Base-by-base conservation (phyloP, 306 rosid species). In the Sicyos baderoa region DNA sequence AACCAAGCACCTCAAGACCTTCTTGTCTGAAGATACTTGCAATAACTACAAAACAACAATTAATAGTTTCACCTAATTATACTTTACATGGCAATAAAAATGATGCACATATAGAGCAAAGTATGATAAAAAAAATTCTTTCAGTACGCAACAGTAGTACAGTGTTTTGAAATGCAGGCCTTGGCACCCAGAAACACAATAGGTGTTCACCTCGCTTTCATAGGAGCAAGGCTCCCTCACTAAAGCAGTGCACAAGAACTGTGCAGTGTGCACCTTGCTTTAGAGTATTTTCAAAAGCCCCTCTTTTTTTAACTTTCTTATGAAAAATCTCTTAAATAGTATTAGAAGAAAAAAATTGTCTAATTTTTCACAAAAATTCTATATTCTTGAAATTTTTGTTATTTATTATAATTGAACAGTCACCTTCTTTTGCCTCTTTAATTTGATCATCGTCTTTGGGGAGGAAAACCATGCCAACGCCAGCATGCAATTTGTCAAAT, bases 1-100 rank as follows among this genome's bases (percentile, higher is more conserved):
- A 93, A 61, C 97, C 97, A 68, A 93, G 88, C 81, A 93, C 91
- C 86, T 89, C 96, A 68, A 93, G 95, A 82, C 98, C 98, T 85
- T 93, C 98, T 93, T 88, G 91, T 77, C 63, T 82, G 75, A 93
- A 93, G 55, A 56, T 88, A 82, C 83, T 88, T 76, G 81, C 89
- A 79, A 93, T 77, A 79, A 85, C 98, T 93, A 74, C 84, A 85
- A 68, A 77, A 77, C 77, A 80, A 62, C 47, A 25, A 54, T 47
- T 7, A 22, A 47, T 11, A 66, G 35, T 15, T 48, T 66, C 54
- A 66, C 55, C 52, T 3, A 66, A 66, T 23, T 48, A 66, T 25
- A 66, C 29, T 47, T 23, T 48, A 66, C 40, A 66, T n/a, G 56
- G 44, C 71, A 66, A 47, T 15, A 27, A 65, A 63, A 65, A 21